A percentile compares a stretch with the other conserved stretches of the same genome.
These are phyloP conservation scores for Carpinus fangiana DNA, from an alignment of 306 rosid species.

Conservation along the genomic window DNA sequence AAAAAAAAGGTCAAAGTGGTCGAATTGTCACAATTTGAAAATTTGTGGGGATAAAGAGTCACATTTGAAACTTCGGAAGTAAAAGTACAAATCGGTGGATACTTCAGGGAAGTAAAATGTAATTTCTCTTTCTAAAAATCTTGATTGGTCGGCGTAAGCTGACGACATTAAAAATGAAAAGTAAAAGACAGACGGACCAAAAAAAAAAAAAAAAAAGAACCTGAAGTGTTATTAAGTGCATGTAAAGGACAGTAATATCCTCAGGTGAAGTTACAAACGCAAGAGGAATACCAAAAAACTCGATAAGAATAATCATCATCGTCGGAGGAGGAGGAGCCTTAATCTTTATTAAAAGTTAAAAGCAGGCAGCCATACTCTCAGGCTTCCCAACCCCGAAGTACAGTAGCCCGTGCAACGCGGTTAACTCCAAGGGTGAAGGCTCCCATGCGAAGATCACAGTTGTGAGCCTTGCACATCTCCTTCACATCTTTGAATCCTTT, in stretches of 20 bases:
- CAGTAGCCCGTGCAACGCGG: conserved; percentile 87
- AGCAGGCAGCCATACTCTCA: conserved; percentile 32
- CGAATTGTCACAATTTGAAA: too few relatives aligned
- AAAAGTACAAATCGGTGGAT: too few relatives aligned
- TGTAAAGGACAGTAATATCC: too few relatives aligned
- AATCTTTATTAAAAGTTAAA: conserved; percentile 9
- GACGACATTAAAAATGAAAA: background rate
- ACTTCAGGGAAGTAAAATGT: too few relatives aligned
- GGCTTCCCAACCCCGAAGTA: conserved; percentile 97
- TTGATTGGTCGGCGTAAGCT: background rate
- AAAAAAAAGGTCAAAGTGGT: too few relatives aligned
- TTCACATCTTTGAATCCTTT: conserved; percentile 82
- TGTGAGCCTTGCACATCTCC: conserved; percentile 79
- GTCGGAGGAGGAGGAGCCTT: background rate
- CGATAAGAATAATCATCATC: background rate
- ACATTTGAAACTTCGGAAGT: too few relatives aligned
- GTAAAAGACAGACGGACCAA: background rate
- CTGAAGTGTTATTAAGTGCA: background rate
- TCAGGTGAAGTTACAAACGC: background rate
- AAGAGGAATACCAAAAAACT: background rate
- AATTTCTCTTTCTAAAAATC: too few relatives aligned
- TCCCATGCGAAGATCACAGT: conserved; percentile 90
- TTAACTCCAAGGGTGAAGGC: conserved; percentile 85
- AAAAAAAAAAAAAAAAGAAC: background rate
- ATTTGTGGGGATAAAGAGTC: too few relatives aligned